Evolutionary conservation across 116 monocot genomes (phyloP), one percentile per base, ranked within the genome.

Genomic region (Iris pallida): DNA sequence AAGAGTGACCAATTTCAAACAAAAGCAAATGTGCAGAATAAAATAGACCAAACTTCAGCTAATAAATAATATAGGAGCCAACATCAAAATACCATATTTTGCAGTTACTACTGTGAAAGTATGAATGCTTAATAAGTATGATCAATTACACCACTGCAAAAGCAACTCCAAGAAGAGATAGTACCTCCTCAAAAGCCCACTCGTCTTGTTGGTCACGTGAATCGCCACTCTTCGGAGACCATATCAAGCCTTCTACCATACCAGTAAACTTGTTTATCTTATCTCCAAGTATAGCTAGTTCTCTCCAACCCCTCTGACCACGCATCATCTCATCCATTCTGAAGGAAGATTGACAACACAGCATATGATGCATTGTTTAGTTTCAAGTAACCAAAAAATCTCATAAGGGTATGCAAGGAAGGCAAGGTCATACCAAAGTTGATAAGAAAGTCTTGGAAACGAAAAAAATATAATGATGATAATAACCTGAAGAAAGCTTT

Each of bases 291-390:
- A 78, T 59, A 73, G 85, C 73, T 73, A 94, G 78, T 65, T 94
- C 94, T 71, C 90, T 87, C 94, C 90, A 94, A 4, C 90, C 90
- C 68, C 94, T 75, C 58, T 90, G 94, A 20, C 94, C 94, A 69
- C 55, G 69, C 94, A 94, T 94, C 94, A 94, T 94, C 45, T 94
- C 94, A 68, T 94, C 94, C 94, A 94, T 85, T 79, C 90, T 94
- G 76, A 55, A 71, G 44, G 14, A 51, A 49, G 49, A 49, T 49
- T 49, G 1, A 12, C 49, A 49, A 9, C 0, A 9, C 7, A 49
- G 12, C 12, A 9, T 49, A 49, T 0, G 12, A 49, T 49, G 12
- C 49, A 49, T 30, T 30, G 30, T 30, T 30, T 30, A 30, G 30
- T 49, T 2, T 4, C 10, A 49, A 49, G 12, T 49, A 7, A 4